A percentile compares a stretch with the other conserved stretches of the same genome.
These are phyloP conservation scores for Penicillium coffeae DNA, from an alignment of 495 filamentous ascomycete genomes.

Conservation along the genomic window DNA sequence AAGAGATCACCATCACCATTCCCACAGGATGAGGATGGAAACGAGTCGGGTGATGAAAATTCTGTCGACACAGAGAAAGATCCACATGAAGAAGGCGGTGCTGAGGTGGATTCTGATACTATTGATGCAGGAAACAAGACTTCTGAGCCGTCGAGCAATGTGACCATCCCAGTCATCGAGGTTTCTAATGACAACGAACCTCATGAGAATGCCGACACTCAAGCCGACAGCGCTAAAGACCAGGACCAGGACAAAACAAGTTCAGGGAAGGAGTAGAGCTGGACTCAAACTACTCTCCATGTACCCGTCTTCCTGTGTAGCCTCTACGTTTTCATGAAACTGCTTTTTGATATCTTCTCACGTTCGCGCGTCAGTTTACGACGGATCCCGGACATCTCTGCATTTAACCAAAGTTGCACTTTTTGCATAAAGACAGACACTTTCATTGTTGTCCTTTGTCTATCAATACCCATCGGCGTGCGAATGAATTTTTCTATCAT, in stretches of 20 bases:
- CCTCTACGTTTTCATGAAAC: too few relatives aligned
- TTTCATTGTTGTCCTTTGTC: neutral
- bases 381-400: neutral
- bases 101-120: neutral
- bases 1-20: constrained; percentile 9
- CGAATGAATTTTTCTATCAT: neutral
- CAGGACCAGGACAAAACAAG: neutral
- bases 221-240: neutral
- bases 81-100: neutral
- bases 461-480: neutral
- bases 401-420: neutral
- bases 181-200: constrained; percentile 16
- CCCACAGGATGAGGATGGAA: neutral
- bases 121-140: neutral
- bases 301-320: neutral
- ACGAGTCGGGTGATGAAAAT: constrained; percentile 7
- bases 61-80: constrained; percentile 6
- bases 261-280: neutral
- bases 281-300: neutral
- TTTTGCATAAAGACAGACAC: neutral
- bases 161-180: constrained; percentile 23
- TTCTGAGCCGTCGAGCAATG: neutral
- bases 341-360: neutral
- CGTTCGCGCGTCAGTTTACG: neutral
- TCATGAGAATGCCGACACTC: neutral